Evolutionary conservation across 1,284 basidiomycete genomes (phyloP).

Genomic region (Coriolopsis trogii): DNA sequence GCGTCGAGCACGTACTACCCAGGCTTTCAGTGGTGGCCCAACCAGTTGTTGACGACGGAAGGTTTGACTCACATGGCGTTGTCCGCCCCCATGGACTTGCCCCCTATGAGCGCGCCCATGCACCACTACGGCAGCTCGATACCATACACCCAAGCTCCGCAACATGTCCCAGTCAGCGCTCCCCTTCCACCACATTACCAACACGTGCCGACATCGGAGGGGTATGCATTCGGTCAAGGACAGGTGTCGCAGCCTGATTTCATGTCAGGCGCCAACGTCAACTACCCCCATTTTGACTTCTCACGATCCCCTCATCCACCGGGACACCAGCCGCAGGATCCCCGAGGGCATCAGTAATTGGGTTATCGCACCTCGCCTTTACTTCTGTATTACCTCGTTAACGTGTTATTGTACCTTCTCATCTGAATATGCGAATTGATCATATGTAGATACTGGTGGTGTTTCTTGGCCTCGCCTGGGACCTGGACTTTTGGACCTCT

Average conservation of each 20-base stretch:
- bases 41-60: constrained; percentile 17
- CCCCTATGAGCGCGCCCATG: constrained; percentile 18
- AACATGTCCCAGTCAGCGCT: not conserved
- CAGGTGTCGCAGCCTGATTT: no score
- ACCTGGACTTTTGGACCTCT: no score
- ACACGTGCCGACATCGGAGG: constrained; percentile 12
- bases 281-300: constrained; percentile 14
- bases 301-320: not conserved
- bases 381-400: no score
- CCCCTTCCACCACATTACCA: not conserved
- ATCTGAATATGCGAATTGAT: no score
- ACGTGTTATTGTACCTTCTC: no score
- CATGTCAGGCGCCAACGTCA: no score
- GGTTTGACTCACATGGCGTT: constrained; percentile 16
- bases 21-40: constrained; percentile 78
- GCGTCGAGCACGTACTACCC: constrained; percentile 66
- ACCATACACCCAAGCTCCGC: constrained; percentile 3
- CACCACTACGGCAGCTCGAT: constrained; percentile 23
- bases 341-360: not conserved
- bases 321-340: constrained; percentile 2
- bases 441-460: no score
- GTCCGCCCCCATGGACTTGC: constrained; percentile 25
- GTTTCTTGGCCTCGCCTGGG: no score
- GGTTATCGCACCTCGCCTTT: no score
- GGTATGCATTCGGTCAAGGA: constrained; percentile 35